These are phyloP conservation scores for Phellinidium pouzarii DNA, from an alignment of 1,284 basidiomycete genomes.

Conservation along the genomic window DNA sequence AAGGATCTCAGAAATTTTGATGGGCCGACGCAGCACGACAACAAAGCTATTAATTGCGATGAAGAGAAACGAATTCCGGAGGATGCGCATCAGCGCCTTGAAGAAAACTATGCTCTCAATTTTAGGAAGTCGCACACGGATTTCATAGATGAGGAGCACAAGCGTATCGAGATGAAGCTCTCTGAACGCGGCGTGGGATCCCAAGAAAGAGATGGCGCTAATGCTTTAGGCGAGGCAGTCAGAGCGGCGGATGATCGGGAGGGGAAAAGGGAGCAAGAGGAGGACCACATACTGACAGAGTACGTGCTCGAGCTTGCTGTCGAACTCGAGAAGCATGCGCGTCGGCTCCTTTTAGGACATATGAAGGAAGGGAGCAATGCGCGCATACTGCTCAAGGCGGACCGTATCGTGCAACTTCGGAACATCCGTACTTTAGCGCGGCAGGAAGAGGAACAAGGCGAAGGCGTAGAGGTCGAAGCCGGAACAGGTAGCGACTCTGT, in stretches of 20 bases:
- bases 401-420: slow-evolving; percentile 18
- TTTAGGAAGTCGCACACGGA: slow-evolving; percentile 6
- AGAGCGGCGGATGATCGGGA: not conserved
- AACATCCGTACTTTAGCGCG: slow-evolving; percentile 16
- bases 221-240: not conserved
- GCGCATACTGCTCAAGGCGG: slow-evolving; percentile 17
- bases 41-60: not conserved
- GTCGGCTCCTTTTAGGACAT: slow-evolving; percentile 14
- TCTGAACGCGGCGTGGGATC: not conserved
- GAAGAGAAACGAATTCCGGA: slow-evolving; percentile 5
- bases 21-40: not conserved
- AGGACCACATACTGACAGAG: slow-evolving; percentile 16
- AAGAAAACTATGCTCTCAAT: not conserved
- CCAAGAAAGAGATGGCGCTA: not conserved
- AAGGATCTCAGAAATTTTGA: not conserved
- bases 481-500: too few relatives aligned
- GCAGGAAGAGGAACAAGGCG: not conserved
- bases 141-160: slow-evolving; percentile 3
- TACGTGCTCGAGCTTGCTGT: slow-evolving; percentile 18
- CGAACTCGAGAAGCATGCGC: slow-evolving; percentile 18
- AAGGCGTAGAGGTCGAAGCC: not conserved
- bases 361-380: slow-evolving; percentile 13
- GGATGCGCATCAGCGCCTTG: not conserved
- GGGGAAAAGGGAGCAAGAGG: slow-evolving; percentile 4
- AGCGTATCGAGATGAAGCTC: slow-evolving; percentile 7